These are phyloP conservation scores for Dictyophora rubrovolvata DNA, from an alignment of 768 basidiomycete species.

Conservation along the genomic window DNA sequence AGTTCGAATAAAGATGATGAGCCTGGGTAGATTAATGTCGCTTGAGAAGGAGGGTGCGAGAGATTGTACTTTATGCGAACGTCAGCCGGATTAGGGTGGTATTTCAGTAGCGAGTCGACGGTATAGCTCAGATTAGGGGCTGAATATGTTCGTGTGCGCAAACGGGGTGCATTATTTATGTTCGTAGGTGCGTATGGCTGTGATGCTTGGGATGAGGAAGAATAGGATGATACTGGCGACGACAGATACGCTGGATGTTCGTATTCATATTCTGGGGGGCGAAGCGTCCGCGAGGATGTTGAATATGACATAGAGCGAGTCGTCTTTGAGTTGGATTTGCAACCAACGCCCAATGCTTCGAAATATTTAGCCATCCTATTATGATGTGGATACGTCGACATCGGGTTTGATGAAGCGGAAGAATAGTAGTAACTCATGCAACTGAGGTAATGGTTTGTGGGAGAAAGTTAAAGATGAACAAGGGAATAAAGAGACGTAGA, in stretches of 20 bases:
- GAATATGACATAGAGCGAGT: background rate
- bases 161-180: background rate
- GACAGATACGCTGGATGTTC: background rate
- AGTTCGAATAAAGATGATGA: background rate
- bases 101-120: conserved; percentile 1
- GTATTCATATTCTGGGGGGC: background rate
- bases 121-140: background rate
- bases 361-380: background rate
- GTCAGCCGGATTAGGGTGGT: background rate
- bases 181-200: too few species aligned
- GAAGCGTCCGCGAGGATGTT: background rate
- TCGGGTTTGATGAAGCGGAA: background rate
- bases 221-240: background rate
- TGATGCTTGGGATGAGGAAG: background rate
- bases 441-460: too few species aligned
- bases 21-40: background rate
- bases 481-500: background rate
- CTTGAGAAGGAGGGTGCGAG: conserved; percentile 5
- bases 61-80: conserved; percentile 1
- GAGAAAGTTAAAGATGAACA: background rate
- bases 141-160: background rate
- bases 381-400: background rate
- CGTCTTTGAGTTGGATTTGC: background rate
- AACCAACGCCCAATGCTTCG: background rate
- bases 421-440: background rate